A percentile compares a stretch with the other conserved stretches of the same genome.
Evolutionary conservation across 331 rosid species (phyloP).

Genomic region (Dryas integrifolia): DNA sequence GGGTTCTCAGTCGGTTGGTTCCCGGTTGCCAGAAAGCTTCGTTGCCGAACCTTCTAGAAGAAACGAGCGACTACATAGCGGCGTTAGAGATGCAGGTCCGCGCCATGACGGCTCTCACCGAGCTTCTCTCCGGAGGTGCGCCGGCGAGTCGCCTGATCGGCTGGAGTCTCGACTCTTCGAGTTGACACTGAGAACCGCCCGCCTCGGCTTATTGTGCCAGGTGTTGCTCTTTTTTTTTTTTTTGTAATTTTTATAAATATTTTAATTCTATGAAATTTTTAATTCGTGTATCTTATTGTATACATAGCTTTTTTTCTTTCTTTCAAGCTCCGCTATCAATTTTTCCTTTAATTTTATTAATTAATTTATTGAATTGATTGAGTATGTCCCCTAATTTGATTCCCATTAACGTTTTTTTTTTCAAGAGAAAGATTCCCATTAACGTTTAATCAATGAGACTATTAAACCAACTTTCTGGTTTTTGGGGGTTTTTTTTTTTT

Average conservation of each 20-base stretch:
- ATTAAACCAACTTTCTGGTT: background rate
- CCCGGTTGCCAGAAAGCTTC: constrained; percentile 87
- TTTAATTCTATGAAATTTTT: constrained; percentile 33
- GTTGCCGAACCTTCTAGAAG: constrained; percentile 81
- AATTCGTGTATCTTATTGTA: constrained; percentile 61
- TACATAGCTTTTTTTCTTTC: constrained; percentile 43
- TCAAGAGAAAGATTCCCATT: background rate
- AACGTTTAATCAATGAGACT: background rate
- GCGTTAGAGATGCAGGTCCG: constrained; percentile 96
- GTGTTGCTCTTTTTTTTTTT: constrained; percentile 27
- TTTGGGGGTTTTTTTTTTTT: background rate
- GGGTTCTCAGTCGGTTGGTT: constrained; percentile 61
- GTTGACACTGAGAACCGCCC: constrained; percentile 24
- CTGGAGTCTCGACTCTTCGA: constrained; percentile 25
- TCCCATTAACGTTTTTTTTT: background rate
- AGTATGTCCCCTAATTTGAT: constrained; percentile 31
- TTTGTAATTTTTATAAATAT: constrained; percentile 24
- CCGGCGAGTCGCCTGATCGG: constrained; percentile 29
- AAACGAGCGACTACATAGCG: constrained; percentile 77
- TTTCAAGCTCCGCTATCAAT: constrained; percentile 27
- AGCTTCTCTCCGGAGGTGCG: constrained; percentile 50
- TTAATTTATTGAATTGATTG: constrained; percentile 14
- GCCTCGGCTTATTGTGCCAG: constrained; percentile 45
- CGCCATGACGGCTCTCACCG: constrained; percentile 74
- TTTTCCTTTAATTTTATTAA: background rate